These are phyloP conservation scores for Hyaloperonospora brassicae DNA, from an alignment of 352 stramenopile species.

Conservation along the genomic window DNA sequence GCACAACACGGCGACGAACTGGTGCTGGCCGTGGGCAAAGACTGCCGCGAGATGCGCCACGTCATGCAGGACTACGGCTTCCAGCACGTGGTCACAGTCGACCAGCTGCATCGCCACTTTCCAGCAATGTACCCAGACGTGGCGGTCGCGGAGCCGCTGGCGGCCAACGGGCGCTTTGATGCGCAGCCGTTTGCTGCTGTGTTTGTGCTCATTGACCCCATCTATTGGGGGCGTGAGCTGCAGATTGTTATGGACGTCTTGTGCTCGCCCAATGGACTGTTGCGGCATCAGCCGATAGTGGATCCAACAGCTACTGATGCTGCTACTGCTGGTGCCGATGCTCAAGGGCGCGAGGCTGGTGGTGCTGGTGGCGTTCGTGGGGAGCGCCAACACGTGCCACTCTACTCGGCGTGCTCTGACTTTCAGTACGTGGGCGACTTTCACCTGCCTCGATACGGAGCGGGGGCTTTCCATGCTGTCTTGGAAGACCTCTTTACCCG, in stretches of 20 bases:
- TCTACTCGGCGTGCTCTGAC: slow-evolving; percentile 83
- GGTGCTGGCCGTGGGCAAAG: slow-evolving; percentile 73
- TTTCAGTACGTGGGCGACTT: slow-evolving; percentile 86
- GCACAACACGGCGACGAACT: slow-evolving; percentile 61
- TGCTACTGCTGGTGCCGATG: too few relatives aligned
- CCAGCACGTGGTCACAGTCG: slow-evolving; percentile 72
- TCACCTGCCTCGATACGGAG: slow-evolving; percentile 72
- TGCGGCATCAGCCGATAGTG: slow-evolving; percentile 32
- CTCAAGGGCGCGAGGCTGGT: too few relatives aligned
- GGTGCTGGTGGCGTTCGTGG: slow-evolving; percentile 17
- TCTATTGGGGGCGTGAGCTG: slow-evolving; percentile 70
- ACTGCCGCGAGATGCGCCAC: slow-evolving; percentile 47
- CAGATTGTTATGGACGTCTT: slow-evolving; percentile 73
- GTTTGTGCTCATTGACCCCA: slow-evolving; percentile 72
- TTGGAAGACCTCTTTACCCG: slow-evolving; percentile 75
- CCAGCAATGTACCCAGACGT: slow-evolving; percentile 78
- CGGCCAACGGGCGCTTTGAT: slow-evolving; percentile 46
- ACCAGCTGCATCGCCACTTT: slow-evolving; percentile 69
- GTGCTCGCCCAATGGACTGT: slow-evolving; percentile 44
- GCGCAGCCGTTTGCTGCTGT: slow-evolving; percentile 47
- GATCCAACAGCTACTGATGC: not conserved
- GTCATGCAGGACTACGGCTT: slow-evolving; percentile 80
- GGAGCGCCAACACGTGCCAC: slow-evolving; percentile 50
- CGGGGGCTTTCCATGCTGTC: slow-evolving; percentile 70
- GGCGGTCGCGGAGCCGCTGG: slow-evolving; percentile 32